Percentiles rank a stretch among this genome's conserved stretches.
These are phyloP conservation scores for Fusarium sp. DNA, from an alignment of 2,329 filamentous ascomycete species.

Conservation along the genomic window DNA sequence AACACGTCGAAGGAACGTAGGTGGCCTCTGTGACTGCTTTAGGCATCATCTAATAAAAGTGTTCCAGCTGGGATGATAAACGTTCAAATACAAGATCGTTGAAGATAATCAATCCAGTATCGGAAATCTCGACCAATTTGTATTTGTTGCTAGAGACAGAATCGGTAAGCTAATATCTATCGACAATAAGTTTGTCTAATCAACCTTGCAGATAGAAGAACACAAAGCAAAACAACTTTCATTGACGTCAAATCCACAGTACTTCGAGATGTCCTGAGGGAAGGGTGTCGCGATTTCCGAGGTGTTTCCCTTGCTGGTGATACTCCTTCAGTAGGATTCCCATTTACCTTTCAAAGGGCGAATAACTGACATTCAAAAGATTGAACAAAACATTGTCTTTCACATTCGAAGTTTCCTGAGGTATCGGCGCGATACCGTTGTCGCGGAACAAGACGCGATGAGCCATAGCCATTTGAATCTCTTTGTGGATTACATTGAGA, in stretches of 20 bases:
- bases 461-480: not conserved
- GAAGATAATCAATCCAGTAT: not conserved
- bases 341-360: not conserved
- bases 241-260: not conserved
- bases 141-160: not conserved
- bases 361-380: not conserved
- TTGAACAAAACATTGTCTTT: not conserved
- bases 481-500: not conserved
- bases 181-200: not conserved
- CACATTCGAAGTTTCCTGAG: not conserved
- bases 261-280: slow-evolving; percentile 20
- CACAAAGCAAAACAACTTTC: not conserved
- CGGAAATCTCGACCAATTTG: not conserved
- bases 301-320: not conserved
- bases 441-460: not conserved
- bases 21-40: not conserved
- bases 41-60: not conserved
- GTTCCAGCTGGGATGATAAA: not conserved
- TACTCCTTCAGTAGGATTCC: not conserved
- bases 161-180: not conserved
- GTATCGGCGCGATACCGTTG: not conserved
- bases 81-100: not conserved
- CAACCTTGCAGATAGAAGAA: not conserved
- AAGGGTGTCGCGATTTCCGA: not conserved
- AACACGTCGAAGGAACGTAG: not conserved